Base-by-base conservation (phyloP, 2,329 filamentous ascomycete genomes). In the Colletotrichum sp. region DNA sequence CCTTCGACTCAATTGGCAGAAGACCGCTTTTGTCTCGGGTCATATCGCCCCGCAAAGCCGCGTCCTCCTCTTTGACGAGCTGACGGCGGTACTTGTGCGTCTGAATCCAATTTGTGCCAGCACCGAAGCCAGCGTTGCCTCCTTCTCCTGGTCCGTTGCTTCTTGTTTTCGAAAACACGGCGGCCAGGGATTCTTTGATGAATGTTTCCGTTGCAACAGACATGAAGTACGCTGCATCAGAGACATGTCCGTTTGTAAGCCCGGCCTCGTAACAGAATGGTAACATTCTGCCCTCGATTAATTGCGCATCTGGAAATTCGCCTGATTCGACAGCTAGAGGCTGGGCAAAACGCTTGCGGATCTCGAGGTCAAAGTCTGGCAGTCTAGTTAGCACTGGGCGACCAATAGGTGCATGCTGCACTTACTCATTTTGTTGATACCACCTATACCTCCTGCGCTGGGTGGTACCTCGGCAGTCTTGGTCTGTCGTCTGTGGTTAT, bases 1-100 rank as follows among this genome's bases (percentile, higher is more conserved):
- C 93, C 82, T 94, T 95, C 5, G 94, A 92, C 84, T 98, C 96
- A 44, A 96, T 87, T 0, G 96, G 96, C 8, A 98, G 86, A 32
- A 98, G 85, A 2, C 96, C 96, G 64, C 91, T 93, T 76, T 94
- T 93, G 75, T 96, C 95, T 79, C 95, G 90, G 21, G 90, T 88
- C 2, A 98, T 83, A 79, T 96, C 94, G 6, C 96, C 95, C n/a
- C 92, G 89, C 55, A 92, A 90, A 30, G 91, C 92, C 1, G 92
- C 90, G 59, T 93, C 90, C 82, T 98, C 96, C 83, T 98, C 96
- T 63, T 89, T 88, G 71, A 92, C 91, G 13, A 98, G 88, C 82
- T 95, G 94, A 75, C 91, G 90, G 78, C 92, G 92, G 84, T 96
- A 98, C 75, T 92, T 93, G 79, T 93, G 91, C 4, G 95, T 98